Evolutionary conservation across 148 eudicot genomes (phyloP).

Genomic region (Drosera capensis): DNA sequence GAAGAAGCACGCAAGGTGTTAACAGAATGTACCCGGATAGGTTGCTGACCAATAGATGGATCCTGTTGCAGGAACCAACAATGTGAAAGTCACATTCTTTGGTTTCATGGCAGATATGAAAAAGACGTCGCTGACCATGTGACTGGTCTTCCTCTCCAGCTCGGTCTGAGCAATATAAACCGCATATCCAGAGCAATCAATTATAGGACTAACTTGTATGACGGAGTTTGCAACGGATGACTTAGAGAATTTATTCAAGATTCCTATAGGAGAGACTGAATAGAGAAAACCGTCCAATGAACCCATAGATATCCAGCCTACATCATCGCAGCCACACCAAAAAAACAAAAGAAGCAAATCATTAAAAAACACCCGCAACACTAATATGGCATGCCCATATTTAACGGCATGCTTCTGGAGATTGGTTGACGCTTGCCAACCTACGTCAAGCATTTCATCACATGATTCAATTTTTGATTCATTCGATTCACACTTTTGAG

Average conservation of each 20-base stretch:
- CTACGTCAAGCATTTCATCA: too few relatives aligned
- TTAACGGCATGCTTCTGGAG: too few relatives aligned
- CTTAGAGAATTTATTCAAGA: slow-evolving; percentile 36
- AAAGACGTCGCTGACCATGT: slow-evolving; percentile 21
- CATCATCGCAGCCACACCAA: slow-evolving; percentile 3
- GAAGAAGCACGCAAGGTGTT: neutral
- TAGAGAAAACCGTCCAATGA: slow-evolving; percentile 78
- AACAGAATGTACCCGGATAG: slow-evolving; percentile 46
- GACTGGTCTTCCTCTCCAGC: slow-evolving; percentile 56
- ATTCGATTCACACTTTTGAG: too few relatives aligned
- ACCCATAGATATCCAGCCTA: slow-evolving; percentile 91
- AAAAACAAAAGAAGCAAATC: neutral
- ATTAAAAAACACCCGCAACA: neutral
- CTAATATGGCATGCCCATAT: neutral
- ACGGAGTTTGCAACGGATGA: slow-evolving; percentile 24
- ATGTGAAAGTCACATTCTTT: slow-evolving; percentile 33
- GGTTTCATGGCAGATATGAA: slow-evolving; percentile 65
- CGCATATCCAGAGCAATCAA: slow-evolving; percentile 90
- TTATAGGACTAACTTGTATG: slow-evolving; percentile 60
- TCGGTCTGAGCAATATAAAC: slow-evolving; percentile 60
- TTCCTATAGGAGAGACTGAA: slow-evolving; percentile 72
- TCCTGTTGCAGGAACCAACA: slow-evolving; percentile 71
- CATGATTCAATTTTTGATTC: too few relatives aligned
- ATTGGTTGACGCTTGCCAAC: too few relatives aligned
- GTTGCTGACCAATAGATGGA: slow-evolving; percentile 58